Percentiles rank a stretch among this genome's conserved stretches.
Evolutionary conservation across 768 basidiomycete species (phyloP).

Genomic region (Glaciozyma martinii): DNA sequence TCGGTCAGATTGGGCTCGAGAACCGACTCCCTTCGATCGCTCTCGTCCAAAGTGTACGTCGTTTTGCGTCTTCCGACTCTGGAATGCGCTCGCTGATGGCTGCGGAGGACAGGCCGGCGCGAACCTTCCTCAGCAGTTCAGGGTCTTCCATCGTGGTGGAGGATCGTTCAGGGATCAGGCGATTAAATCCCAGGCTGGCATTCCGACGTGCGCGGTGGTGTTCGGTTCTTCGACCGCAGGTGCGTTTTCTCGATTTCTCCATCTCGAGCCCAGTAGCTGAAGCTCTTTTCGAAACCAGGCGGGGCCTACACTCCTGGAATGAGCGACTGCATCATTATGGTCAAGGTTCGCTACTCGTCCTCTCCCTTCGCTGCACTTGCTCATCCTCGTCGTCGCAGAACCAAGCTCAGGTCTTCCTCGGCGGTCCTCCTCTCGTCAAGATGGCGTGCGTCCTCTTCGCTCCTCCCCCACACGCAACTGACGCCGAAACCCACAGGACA

Average conservation of each 20-base stretch:
- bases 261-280: no score
- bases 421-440: conserved; percentile 3
- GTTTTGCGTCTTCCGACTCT: not conserved
- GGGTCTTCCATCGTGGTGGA: conserved; percentile 2
- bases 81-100: not conserved
- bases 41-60: not conserved
- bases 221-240: not conserved
- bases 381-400: not conserved
- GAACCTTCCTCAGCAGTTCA: conserved; percentile 7
- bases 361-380: not conserved
- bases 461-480: not conserved
- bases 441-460: not conserved
- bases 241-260: no score
- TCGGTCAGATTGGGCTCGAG: not conserved
- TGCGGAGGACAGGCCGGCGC: not conserved
- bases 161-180: not conserved
- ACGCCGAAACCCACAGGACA: not conserved
- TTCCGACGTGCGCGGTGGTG: conserved; percentile 1
- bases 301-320: conserved; percentile 3
- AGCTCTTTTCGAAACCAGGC: not conserved
- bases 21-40: not conserved
- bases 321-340: conserved; percentile 2
- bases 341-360: not conserved
- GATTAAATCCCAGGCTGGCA: not conserved
- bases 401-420: conserved; percentile 5